These are phyloP conservation scores for Xylariaceae sp. DNA, from an alignment of 2,329 filamentous ascomycete genomes.

Conservation along the genomic window DNA sequence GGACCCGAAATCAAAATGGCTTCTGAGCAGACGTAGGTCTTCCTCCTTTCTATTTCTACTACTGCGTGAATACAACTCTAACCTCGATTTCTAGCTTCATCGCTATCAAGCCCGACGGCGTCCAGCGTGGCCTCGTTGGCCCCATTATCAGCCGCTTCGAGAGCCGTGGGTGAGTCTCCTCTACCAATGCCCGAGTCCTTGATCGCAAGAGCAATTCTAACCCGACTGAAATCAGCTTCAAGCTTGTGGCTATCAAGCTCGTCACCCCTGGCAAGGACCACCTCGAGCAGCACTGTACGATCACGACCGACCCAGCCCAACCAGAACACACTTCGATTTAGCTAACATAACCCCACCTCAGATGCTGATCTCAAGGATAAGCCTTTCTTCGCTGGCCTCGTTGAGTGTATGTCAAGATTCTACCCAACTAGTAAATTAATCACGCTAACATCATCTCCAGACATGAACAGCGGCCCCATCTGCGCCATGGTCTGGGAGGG, in stretches of 20 bases:
- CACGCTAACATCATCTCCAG: slow-evolving; percentile 41
- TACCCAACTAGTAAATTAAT: background rate
- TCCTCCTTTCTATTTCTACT: background rate
- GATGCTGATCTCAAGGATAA: slow-evolving; percentile 86
- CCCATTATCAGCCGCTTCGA: slow-evolving; percentile 98
- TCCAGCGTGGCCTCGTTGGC: slow-evolving; percentile 98
- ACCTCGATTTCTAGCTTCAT: slow-evolving; percentile 71
- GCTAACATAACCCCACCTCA: slow-evolving; percentile 35
- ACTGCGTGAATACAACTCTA: background rate
- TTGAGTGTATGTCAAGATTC: slow-evolving; percentile 67
- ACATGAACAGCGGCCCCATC: slow-evolving; percentile 97
- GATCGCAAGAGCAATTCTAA: slow-evolving; percentile 17
- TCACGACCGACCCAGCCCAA: background rate
- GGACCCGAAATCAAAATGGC: slow-evolving; percentile 28
- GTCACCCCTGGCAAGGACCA: slow-evolving; percentile 83
- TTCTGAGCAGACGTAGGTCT: slow-evolving; percentile 30
- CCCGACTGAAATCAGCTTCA: slow-evolving; percentile 62
- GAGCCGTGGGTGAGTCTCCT: slow-evolving; percentile 71
- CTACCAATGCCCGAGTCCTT: background rate
- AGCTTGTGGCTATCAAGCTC: slow-evolving; percentile 98
- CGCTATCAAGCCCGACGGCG: slow-evolving; percentile 99
- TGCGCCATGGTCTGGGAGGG: slow-evolving; percentile 99
- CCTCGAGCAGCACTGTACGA: slow-evolving; percentile 90
- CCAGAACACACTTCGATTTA: background rate
- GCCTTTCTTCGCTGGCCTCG: slow-evolving; percentile 94